A percentile compares a stretch with the other conserved stretches of the same genome.
Conservation (phyloP, 768 basidiomycete species). For the Russula earlei region DNA sequence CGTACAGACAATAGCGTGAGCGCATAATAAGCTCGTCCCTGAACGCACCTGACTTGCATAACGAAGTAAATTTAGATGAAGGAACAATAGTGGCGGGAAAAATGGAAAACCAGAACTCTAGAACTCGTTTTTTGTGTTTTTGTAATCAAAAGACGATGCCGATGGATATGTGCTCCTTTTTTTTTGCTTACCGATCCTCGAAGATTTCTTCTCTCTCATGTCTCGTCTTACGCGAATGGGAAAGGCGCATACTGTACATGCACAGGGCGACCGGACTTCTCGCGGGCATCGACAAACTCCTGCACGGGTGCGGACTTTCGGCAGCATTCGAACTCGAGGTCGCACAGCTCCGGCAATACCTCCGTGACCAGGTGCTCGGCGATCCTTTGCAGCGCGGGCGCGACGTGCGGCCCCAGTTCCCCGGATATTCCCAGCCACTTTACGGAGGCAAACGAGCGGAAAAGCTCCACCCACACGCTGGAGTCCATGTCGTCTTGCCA, state of each 20-base stretch:
- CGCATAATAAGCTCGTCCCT: no score
- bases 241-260: not conserved
- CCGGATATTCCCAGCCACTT: not conserved
- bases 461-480: not conserved
- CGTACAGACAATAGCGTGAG: no score
- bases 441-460: not conserved
- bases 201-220: not conserved
- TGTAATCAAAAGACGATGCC: no score
- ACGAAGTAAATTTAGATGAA: no score
- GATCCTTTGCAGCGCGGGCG: not conserved
- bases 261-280: not conserved
- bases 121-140: no score
- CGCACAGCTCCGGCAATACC: not conserved
- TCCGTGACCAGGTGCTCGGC: not conserved
- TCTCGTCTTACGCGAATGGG: not conserved
- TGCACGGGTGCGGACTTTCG: not conserved
- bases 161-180: no score
- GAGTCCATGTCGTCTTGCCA: not conserved
- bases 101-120: no score
- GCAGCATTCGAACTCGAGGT: not conserved
- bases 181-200: not conserved
- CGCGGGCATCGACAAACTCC: not conserved
- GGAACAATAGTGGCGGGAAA: no score
- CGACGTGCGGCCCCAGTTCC: not conserved
- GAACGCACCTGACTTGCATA: no score